Base-by-base conservation (phyloP, 2,329 filamentous ascomycete genomes). In the Ophiostoma triangulosporum region DNA sequence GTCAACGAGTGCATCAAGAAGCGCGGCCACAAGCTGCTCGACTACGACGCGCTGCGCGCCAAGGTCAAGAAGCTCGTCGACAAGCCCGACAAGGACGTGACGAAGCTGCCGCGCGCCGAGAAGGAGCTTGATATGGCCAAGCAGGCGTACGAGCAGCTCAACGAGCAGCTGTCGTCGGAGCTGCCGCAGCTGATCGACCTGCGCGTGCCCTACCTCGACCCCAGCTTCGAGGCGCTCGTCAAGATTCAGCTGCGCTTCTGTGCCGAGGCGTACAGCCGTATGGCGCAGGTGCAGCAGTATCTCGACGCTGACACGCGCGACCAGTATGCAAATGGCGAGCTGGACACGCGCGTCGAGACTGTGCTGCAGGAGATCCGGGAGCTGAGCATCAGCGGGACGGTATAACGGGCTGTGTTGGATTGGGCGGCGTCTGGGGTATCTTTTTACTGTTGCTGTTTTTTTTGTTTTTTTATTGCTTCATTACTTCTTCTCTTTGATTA, bases 1-100 rank as follows among this genome's bases (percentile, higher is more conserved):
- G 90, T 98, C 65, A 98, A 98, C 70, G 89, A 96, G 73, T 96
- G 91, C 70, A 96, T 98, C 70, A 98, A 97, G 73, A 98, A 98
- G 74, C 88, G 94, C 64, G 86, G 94, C 64, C 87, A 98, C 78
- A 98, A 98, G 70, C 84, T 97, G 54, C 86, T 97, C 61, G 94
- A 98, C 71, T 98, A 98, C 73, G 93, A 98, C 68, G 82, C 90
- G 17, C 83, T 97, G 70, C 87, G 93, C 58, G 88, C 89, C 60
- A 95, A 93, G 68, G 93, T 98, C 64, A 96, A 96, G 78, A 91
- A 89, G 68, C 81, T 98, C 36, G 88, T 88, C 52, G 94, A 98
- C 70, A 97, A 98, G 74, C 93, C 93, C 48, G 93, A 98, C 75
- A 98, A 98, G 75, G 93, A 98, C 66, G 88, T 89, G 14, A 91